phyloP scores from a whole-genome alignment of 345 rosid genomes.

The Laguncularia racemosa region DNA sequence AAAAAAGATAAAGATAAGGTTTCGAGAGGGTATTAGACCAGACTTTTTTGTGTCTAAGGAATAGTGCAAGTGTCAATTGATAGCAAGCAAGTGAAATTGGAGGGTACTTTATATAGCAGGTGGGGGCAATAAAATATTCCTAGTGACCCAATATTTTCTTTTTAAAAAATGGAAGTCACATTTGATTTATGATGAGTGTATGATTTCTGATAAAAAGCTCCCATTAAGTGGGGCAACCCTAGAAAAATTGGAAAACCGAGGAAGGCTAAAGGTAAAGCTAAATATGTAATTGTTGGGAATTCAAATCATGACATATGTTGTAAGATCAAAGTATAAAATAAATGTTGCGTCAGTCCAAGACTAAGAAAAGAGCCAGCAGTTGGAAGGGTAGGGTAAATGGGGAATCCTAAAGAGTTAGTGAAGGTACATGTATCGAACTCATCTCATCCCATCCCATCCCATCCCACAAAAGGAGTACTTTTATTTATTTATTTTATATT shows the following conservation, averaged over 20 bases:
- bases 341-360: neutral
- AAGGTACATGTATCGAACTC: constrained; percentile 9
- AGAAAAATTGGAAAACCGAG: neutral
- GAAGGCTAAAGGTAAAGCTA: too few species aligned
- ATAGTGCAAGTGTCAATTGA: too few species aligned
- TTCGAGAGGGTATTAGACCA: too few species aligned
- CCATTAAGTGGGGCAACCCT: neutral
- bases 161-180: too few species aligned
- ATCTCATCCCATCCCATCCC: too few species aligned
- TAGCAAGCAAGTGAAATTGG: constrained; percentile 6
- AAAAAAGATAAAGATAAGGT: too few species aligned
- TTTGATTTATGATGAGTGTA: too few species aligned
- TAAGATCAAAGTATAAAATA: too few species aligned
- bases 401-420: neutral
- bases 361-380: neutral
- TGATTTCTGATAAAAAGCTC: neutral
- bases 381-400: constrained; percentile 2
- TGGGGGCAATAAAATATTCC: constrained; percentile 1
- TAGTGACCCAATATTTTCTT: neutral
- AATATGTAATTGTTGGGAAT: neutral
- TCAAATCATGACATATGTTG: neutral
- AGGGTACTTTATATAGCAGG: constrained; percentile 16
- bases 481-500: too few species aligned
- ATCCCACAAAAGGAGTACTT: too few species aligned
- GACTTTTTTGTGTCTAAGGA: too few species aligned